phyloP scores from a whole-genome alignment of 441 rosid genomes.

The Melastoma candidum region DNA sequence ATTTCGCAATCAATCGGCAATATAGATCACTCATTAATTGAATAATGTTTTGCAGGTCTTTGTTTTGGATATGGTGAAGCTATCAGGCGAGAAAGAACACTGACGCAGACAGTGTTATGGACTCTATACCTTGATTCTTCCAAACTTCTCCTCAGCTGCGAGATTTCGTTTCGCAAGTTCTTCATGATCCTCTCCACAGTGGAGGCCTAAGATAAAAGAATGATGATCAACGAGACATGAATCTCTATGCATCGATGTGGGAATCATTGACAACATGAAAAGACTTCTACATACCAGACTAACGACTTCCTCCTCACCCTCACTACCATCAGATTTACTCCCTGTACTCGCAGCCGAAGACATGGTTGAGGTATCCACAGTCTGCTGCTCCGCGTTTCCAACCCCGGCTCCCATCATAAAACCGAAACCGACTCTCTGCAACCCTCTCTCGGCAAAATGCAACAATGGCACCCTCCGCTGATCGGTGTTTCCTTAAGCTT shows the following conservation, averaged over 20 bases:
- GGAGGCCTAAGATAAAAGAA: constrained; percentile 37
- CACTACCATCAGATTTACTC: constrained; percentile 43
- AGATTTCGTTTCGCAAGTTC: constrained; percentile 65
- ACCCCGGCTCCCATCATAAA: constrained; percentile 52
- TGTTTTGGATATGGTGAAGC: no score
- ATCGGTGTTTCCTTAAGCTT: constrained; percentile 45
- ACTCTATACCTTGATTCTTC: constrained; percentile 65
- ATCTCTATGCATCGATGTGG: no score
- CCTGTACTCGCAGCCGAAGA: constrained; percentile 15
- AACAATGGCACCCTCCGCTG: constrained; percentile 60
- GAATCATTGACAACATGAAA: background rate
- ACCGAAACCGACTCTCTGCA: constrained; percentile 83
- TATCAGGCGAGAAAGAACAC: background rate
- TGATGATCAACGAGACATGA: background rate
- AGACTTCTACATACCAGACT: constrained; percentile 53
- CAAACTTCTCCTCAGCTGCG: constrained; percentile 57
- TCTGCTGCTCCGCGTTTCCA: constrained; percentile 34
- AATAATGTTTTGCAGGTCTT: no score
- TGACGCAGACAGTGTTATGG: background rate
- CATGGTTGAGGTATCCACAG: constrained; percentile 22
- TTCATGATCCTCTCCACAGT: constrained; percentile 82
- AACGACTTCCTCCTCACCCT: constrained; percentile 48
- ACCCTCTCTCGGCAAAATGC: constrained; percentile 68
- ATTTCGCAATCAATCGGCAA: background rate
- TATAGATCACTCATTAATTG: background rate